A percentile compares a stretch with the other conserved stretches of the same genome.
These are phyloP conservation scores for Phytopythium aichiense DNA, from an alignment of 352 stramenopile species.

Conservation along the genomic window DNA sequence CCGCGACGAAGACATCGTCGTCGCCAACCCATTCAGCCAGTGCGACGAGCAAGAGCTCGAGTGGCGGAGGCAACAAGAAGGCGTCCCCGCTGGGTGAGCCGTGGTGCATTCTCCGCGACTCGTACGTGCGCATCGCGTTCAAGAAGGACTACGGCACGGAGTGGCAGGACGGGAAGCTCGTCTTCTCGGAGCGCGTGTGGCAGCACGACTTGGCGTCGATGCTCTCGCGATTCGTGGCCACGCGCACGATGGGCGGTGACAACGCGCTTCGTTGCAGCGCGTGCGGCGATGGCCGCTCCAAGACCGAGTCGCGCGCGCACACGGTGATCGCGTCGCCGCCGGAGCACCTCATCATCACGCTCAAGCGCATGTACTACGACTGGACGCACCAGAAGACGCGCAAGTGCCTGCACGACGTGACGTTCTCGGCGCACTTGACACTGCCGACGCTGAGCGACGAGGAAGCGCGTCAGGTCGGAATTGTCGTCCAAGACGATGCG, in stretches of 20 bases:
- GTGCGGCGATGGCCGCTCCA: conserved; percentile 42
- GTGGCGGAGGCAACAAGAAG: not conserved
- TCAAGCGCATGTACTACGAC: conserved; percentile 91
- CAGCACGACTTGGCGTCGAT: conserved; percentile 80
- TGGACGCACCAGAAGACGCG: conserved; percentile 85
- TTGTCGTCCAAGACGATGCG: conserved; percentile 1
- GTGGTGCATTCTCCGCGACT: conserved; percentile 84
- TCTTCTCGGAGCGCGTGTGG: conserved; percentile 84
- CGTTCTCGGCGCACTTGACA: conserved; percentile 64
- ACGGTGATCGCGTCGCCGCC: conserved; percentile 79
- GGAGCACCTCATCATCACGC: conserved; percentile 79
- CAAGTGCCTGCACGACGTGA: conserved; percentile 84
- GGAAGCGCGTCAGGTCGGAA: conserved; percentile 25
- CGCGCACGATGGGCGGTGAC: conserved; percentile 73
- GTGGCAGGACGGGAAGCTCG: conserved; percentile 70
- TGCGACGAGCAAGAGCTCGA: conserved; percentile 1
- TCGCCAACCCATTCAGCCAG: conserved; percentile 3
- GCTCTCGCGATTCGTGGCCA: conserved; percentile 75
- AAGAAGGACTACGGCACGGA: conserved; percentile 90
- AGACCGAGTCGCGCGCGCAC: conserved; percentile 79
- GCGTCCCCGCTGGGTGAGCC: conserved; percentile 3
- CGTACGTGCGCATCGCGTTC: conserved; percentile 83
- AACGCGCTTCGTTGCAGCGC: conserved; percentile 70
- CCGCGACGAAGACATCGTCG: conserved; percentile 1
- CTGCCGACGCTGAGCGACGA: conserved; percentile 68